A percentile compares a stretch with the other conserved stretches of the same genome.
Evolutionary conservation across 2,329 filamentous ascomycete genomes (phyloP).

Genomic region (Plenodomus lindquistii): DNA sequence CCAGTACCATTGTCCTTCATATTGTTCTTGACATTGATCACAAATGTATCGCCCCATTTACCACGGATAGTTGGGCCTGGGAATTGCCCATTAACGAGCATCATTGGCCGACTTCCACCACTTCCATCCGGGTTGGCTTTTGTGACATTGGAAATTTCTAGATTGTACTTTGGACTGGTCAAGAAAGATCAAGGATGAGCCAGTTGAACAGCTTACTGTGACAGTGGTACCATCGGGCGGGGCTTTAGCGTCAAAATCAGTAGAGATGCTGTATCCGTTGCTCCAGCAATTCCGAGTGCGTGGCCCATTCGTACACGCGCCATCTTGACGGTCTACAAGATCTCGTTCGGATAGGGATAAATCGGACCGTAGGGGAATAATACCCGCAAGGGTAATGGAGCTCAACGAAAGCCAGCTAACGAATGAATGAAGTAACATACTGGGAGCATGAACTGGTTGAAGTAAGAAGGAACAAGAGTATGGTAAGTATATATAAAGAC

Average conservation of each 20-base stretch:
- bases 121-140: slow-evolving; percentile 45
- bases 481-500: slow-evolving; percentile 11
- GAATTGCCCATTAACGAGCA: slow-evolving; percentile 59
- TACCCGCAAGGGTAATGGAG: slow-evolving; percentile 29
- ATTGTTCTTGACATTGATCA: slow-evolving; percentile 47
- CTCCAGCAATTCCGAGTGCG: slow-evolving; percentile 49
- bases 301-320: slow-evolving; percentile 47
- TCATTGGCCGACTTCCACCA: slow-evolving; percentile 37
- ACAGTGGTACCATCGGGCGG: slow-evolving; percentile 46
- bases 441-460: slow-evolving; percentile 12
- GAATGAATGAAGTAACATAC: slow-evolving; percentile 31
- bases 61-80: slow-evolving; percentile 60
- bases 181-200: not conserved
- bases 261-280: slow-evolving; percentile 49
- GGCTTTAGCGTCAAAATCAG: slow-evolving; percentile 51
- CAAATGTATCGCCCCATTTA: slow-evolving; percentile 45
- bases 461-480: slow-evolving; percentile 4
- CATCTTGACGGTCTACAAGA: slow-evolving; percentile 35
- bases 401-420: slow-evolving; percentile 30
- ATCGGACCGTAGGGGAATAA: slow-evolving; percentile 26
- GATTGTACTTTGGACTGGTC: slow-evolving; percentile 35
- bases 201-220: slow-evolving; percentile 19
- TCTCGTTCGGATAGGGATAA: slow-evolving; percentile 15
- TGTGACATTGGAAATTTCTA: slow-evolving; percentile 49
- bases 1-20: slow-evolving; percentile 52